Evolutionary conservation across 2,329 filamentous ascomycete species (phyloP).

Genomic region (Paramyrothecium roridum): DNA sequence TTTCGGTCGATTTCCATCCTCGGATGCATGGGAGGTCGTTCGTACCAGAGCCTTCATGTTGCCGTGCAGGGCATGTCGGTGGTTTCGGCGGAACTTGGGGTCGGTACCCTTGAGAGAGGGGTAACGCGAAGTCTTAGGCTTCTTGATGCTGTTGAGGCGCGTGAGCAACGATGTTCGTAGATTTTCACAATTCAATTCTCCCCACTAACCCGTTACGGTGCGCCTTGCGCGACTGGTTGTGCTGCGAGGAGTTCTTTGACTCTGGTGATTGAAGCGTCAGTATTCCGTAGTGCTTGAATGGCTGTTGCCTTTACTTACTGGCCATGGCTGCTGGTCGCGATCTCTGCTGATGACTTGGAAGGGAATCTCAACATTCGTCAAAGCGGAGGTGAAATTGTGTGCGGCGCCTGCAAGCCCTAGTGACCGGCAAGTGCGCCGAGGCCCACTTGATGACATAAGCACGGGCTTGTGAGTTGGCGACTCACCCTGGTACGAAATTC

Average conservation of each 20-base stretch:
- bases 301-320: conserved; percentile 26
- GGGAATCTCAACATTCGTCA: conserved; percentile 21
- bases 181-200: background rate
- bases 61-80: conserved; percentile 99
- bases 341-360: conserved; percentile 19
- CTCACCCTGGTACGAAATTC: too few relatives aligned
- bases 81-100: conserved; percentile 99
- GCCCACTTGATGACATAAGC: background rate
- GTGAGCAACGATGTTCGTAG: background rate
- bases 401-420: conserved; percentile 23
- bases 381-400: conserved; percentile 24
- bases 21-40: conserved; percentile 3
- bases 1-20: conserved; percentile 1
- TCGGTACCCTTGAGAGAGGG: conserved; percentile 98
- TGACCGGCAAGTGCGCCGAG: background rate
- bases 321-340: conserved; percentile 35
- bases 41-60: conserved; percentile 96
- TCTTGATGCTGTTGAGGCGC: conserved; percentile 84
- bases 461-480: too few relatives aligned
- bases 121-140: conserved; percentile 99
- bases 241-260: conserved; percentile 99
- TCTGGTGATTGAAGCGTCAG: conserved; percentile 52
- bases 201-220: conserved; percentile 92
- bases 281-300: conserved; percentile 1
- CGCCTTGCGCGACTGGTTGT: conserved; percentile 98